A percentile compares a stretch with the other conserved stretches of the same genome.
These are phyloP conservation scores for Colletotrichum neosansevieriae DNA, from an alignment of 2,329 filamentous ascomycete species.

Conservation along the genomic window DNA sequence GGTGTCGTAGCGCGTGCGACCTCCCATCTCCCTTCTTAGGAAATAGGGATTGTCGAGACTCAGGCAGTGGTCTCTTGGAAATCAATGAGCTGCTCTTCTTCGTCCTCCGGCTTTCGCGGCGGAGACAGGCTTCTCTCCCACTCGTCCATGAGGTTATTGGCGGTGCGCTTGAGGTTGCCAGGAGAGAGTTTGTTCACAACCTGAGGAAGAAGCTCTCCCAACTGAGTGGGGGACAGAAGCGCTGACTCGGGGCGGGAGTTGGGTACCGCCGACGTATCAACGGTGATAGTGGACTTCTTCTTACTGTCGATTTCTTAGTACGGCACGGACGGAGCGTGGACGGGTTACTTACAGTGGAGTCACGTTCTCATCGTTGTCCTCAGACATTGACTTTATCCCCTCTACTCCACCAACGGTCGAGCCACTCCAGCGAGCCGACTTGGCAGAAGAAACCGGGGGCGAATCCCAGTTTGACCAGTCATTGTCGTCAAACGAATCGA, in stretches of 20 bases:
- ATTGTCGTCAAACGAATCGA: slow-evolving; percentile 66
- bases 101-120: slow-evolving; percentile 47
- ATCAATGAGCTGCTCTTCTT: slow-evolving; percentile 34
- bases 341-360: slow-evolving; percentile 61
- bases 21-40: too few species aligned
- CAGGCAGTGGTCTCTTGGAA: slow-evolving; percentile 39
- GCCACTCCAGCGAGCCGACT: slow-evolving; percentile 73
- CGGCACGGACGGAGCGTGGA: slow-evolving; percentile 1
- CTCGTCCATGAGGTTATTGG: slow-evolving; percentile 88
- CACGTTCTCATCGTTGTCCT: slow-evolving; percentile 60
- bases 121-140: slow-evolving; percentile 85
- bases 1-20: neutral
- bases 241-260: slow-evolving; percentile 25
- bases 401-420: slow-evolving; percentile 62
- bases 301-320: slow-evolving; percentile 46
- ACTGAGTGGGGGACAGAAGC: slow-evolving; percentile 54
- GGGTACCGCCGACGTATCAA: slow-evolving; percentile 44
- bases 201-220: slow-evolving; percentile 74
- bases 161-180: slow-evolving; percentile 82
- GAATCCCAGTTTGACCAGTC: slow-evolving; percentile 77
- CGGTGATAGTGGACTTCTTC: slow-evolving; percentile 47
- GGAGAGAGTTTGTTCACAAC: slow-evolving; percentile 79
- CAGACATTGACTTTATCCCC: slow-evolving; percentile 60
- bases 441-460: slow-evolving; percentile 60
- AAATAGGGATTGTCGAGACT: neutral